Base-by-base conservation (phyloP, 2,329 filamentous ascomycete species). In the Apiospora rasikravindrae region DNA sequence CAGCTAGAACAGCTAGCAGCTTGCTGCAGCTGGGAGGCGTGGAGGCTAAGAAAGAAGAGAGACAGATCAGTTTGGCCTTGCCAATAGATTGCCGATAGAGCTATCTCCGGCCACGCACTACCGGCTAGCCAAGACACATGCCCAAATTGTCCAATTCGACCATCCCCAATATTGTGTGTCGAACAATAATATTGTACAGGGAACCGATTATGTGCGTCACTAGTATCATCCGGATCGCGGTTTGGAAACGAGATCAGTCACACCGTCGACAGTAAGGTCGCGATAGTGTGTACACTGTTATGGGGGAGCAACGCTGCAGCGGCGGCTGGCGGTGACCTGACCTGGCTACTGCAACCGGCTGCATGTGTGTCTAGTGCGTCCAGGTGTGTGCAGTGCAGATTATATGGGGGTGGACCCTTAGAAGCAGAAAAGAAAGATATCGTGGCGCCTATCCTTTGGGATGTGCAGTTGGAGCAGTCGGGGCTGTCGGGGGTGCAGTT, bases 41-140 rank as follows among this genome's bases (percentile, higher is more conserved):
- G n/a, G 29, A 22, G 8, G 1, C 40, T 42, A 14, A 8, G 37
- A 19, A 19, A 22, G n/a, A n/a, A n/a, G 22, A 49, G 19, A n/a
- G 45, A 49, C n/a, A n/a, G n/a, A n/a, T n/a, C n/a, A n/a, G n/a
- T n/a, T n/a, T 49, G 6, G 22, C 16, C 53, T 61, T 37, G 53
- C 29, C 53, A 61, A 61, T 61, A 61, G 53, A 61, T 61, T 61
- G 53, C 53, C 53, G 53, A 61, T 61, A 61, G 53, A 61, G 29
- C 53, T 61, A 61, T 61, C 53, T 61, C 53, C 53, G 53, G 51
- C 19, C 53, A 16, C 53, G 29, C 26, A 37, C 29, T 61, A 22
- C 16, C 29, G 53, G 29, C 7, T 61, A 16, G 26, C 26, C 11
- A 61, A 61, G 37, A 22, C 53, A 61, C 45, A 49, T 7, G 19